Base-by-base conservation (phyloP, 2,329 filamentous ascomycete species). In the Stachybotrys echinatus region DNA sequence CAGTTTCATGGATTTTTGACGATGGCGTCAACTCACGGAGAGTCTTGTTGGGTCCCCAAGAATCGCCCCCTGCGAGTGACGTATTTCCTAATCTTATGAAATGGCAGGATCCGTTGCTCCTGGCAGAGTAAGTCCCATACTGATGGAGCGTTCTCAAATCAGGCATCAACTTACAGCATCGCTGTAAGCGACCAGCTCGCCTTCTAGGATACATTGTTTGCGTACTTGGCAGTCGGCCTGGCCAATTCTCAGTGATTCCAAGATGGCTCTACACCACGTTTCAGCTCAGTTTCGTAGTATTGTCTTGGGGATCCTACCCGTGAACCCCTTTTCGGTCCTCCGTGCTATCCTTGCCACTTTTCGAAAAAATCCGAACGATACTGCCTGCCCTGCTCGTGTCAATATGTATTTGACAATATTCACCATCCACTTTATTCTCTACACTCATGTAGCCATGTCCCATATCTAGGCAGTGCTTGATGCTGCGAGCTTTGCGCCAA, bases 271-370 rank as follows among this genome's bases (percentile, higher is more conserved):
- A 49, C 48, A 55, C 18, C 27, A 8, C 14, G 10, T 8, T 34
- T 34, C 14, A 34, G 27, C 5, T 8, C 10, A 34, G 14, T 34
- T 14, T 34, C 5, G 14, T 34, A 14, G 27, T 14, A 34, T 34
- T 3, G 10, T 31, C 12, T 34, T 34, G 27, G 27, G 10, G 3
- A 21, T 59, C 71, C 57, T 62, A 80, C 77, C 62, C 61, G 54
- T 88, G 83, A 20, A 95, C 65, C 2, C 72, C 74, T 12, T 65
- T 58, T 31, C 87, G 80, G 64, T 95, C 91, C 47, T 71, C 62
- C 0, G 90, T 96, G 42, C 90, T 92, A 56, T 96, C 89, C 63
- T 94, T 95, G 51, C 91, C 89, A 59, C 89, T 94, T 64, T 96
- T 96, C 10, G 90, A 95, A 63, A 94, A 96, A 23, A 96, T 92